These are phyloP conservation scores for Talaromyces sp. DNA, from an alignment of 2,329 filamentous ascomycete genomes.

Conservation along the genomic window DNA sequence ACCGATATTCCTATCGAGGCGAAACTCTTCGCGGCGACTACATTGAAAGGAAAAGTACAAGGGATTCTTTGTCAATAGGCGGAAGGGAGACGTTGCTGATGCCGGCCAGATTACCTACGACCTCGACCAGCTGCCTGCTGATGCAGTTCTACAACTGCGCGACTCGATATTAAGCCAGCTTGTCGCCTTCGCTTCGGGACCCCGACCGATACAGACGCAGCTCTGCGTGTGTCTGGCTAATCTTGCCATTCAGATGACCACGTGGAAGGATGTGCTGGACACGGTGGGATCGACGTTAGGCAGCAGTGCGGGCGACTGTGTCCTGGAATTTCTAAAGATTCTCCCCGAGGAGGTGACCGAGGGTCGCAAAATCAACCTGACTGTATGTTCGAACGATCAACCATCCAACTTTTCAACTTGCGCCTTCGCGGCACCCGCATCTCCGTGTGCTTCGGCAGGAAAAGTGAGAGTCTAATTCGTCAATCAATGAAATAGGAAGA, in stretches of 20 bases:
- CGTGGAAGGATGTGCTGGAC: constrained; percentile 88
- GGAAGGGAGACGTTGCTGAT: constrained; percentile 19
- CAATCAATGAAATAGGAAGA: constrained; percentile 69
- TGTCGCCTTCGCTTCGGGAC: constrained; percentile 73
- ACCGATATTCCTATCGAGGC: constrained; percentile 70
- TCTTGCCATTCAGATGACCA: constrained; percentile 90
- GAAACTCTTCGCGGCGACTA: constrained; percentile 93
- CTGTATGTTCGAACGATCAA: constrained; percentile 72
- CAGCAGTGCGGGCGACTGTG: constrained; percentile 68
- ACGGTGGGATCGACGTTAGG: constrained; percentile 73
- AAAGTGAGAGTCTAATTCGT: constrained; percentile 45
- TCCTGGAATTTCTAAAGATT: constrained; percentile 93
- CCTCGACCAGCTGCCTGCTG: constrained; percentile 76
- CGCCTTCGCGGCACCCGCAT: constrained; percentile 29
- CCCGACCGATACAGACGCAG: constrained; percentile 79
- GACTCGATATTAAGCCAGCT: constrained; percentile 78
- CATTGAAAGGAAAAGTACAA: constrained; percentile 91
- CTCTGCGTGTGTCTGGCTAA: constrained; percentile 92
- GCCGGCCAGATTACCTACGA: constrained; percentile 83
- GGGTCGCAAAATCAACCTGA: constrained; percentile 98
- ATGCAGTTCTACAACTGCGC: constrained; percentile 70
- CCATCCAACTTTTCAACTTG: constrained; percentile 40
- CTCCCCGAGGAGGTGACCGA: constrained; percentile 98
- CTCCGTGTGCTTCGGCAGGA: constrained; percentile 17
- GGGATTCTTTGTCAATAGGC: not conserved